Percentiles rank a stretch among this genome's conserved stretches.
These are phyloP conservation scores for Diaporthe ilicicola DNA, from an alignment of 2,329 filamentous ascomycete genomes.

Conservation along the genomic window DNA sequence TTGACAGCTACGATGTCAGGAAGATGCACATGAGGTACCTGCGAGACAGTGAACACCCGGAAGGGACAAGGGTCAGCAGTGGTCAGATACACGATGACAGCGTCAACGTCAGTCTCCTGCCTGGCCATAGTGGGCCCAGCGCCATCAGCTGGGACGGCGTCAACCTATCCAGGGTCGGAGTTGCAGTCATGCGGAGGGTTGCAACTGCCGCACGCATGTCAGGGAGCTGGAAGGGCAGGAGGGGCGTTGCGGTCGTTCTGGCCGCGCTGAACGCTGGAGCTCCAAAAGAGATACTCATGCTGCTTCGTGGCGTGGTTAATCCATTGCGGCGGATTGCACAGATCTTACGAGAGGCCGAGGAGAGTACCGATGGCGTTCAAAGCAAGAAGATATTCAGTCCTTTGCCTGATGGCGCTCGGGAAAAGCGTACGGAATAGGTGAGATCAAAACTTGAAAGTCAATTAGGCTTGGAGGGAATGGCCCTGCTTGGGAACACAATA, in stretches of 20 bases:
- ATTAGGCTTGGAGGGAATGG: no score
- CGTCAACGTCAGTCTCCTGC: neutral
- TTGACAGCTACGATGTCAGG: neutral
- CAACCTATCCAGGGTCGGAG: neutral
- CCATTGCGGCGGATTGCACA: neutral
- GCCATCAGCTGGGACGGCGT: neutral
- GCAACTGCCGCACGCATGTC: neutral
- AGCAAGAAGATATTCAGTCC: neutral
- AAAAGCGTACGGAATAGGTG: neutral
- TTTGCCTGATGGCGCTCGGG: neutral
- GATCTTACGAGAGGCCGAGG: neutral
- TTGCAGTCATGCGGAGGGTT: neutral
- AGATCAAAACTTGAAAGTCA: no score
- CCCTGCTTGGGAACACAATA: no score
- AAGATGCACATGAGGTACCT: neutral
- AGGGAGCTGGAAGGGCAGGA: slow-evolving; percentile 13
- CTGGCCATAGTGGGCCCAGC: neutral
- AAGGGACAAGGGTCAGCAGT: neutral
- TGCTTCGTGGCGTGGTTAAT: neutral
- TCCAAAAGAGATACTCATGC: neutral
- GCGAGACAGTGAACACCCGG: neutral
- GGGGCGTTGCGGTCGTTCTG: neutral
- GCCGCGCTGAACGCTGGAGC: slow-evolving; percentile 24
- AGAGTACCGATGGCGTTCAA: neutral
- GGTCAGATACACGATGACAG: neutral